A percentile compares a stretch with the other conserved stretches of the same genome.
phyloP scores from a whole-genome alignment of 176 grass and related monocot species.

The Phoenix dactylifera region DNA sequence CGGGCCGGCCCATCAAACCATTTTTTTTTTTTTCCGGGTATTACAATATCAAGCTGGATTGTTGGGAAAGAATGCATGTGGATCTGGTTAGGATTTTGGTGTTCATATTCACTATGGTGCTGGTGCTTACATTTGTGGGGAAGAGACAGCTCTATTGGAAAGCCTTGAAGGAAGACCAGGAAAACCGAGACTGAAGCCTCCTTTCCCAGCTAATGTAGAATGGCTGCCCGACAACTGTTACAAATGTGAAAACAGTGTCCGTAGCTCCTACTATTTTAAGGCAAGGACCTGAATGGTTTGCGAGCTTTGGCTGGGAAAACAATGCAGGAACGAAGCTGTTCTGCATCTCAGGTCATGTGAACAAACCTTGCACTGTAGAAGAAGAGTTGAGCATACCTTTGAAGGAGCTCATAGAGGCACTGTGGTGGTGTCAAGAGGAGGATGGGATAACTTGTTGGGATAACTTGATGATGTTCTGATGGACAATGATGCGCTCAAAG shows the following conservation, averaged over 20 bases:
- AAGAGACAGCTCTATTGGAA: conserved; percentile 89
- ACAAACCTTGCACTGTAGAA: conserved; percentile 92
- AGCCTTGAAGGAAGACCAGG: conserved; percentile 92
- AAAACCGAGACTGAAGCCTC: conserved; percentile 79
- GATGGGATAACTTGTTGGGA: conserved; percentile 89
- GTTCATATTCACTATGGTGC: conserved; percentile 89
- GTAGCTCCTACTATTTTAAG: conserved; percentile 86
- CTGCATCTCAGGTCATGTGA: conserved; percentile 84
- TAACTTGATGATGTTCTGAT: conserved; percentile 61
- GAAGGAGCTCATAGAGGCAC: conserved; percentile 74
- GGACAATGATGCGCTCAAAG: conserved; percentile 91
- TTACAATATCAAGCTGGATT: conserved; percentile 65
- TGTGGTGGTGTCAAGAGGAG: conserved; percentile 91
- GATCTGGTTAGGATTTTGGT: conserved; percentile 90
- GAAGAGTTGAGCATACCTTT: conserved; percentile 95
- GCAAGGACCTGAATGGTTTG: conserved; percentile 88
- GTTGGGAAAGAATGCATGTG: conserved; percentile 86
- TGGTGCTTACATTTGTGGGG: conserved; percentile 92
- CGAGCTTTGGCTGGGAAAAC: conserved; percentile 87
- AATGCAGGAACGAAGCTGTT: conserved; percentile 77
- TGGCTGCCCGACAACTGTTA: conserved; percentile 86
- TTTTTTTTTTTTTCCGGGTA: too few species aligned
- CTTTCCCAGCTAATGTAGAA: conserved; percentile 81
- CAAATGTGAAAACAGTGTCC: conserved; percentile 86
- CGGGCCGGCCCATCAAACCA: too few species aligned